phyloP scores from a whole-genome alignment of 208 protist species.

The Leishmania tarentolae region DNA sequence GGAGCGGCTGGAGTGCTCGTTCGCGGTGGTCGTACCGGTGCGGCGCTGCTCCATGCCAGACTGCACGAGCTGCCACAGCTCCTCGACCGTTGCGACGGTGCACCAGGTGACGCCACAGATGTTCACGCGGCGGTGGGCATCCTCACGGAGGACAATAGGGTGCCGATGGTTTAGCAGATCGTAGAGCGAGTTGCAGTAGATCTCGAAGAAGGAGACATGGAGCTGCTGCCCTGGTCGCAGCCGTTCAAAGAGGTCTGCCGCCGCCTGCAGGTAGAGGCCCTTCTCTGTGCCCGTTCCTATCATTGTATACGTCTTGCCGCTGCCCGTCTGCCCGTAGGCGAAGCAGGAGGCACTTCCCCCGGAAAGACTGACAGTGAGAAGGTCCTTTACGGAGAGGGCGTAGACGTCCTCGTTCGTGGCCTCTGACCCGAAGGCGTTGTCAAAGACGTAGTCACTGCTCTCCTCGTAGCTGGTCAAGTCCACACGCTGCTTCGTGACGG shows the following conservation, averaged over 20 bases:
- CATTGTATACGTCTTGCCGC: conserved; percentile 95
- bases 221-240: conserved; percentile 48
- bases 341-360: conserved; percentile 95
- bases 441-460: conserved; percentile 94
- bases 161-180: conserved; percentile 93
- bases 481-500: conserved; percentile 85
- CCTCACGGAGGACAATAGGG: conserved; percentile 89
- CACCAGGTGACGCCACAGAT: conserved; percentile 92
- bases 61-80: conserved; percentile 77
- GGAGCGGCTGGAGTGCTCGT: conserved; percentile 87
- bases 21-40: conserved; percentile 89
- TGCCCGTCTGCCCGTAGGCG: conserved; percentile 92
- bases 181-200: conserved; percentile 96
- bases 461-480: conserved; percentile 96
- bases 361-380: conserved; percentile 88
- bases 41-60: conserved; percentile 81
- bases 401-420: conserved; percentile 89
- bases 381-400: conserved; percentile 57
- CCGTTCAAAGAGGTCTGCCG: conserved; percentile 87
- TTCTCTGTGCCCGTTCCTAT: conserved; percentile 68
- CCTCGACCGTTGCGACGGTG: conserved; percentile 40
- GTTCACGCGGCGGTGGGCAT: conserved; percentile 87
- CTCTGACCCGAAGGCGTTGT: conserved; percentile 87
- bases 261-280: conserved; percentile 93
- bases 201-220: conserved; percentile 93